Evolutionary conservation across 2,329 filamentous ascomycete genomes (phyloP), one percentile per base, ranked within the genome.

Genomic region (Lecanosticta acicola): DNA sequence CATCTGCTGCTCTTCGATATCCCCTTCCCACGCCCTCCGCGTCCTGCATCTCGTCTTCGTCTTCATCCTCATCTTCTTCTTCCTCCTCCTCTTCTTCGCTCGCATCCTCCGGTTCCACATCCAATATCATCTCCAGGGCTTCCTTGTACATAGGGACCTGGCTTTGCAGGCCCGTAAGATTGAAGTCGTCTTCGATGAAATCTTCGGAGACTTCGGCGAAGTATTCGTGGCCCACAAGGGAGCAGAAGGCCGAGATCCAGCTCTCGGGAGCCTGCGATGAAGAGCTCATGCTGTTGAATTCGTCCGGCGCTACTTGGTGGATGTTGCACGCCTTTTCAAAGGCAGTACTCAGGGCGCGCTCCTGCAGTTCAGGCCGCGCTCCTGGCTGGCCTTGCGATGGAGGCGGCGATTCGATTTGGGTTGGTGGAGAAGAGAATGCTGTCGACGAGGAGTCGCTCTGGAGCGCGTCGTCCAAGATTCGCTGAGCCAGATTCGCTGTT

Each of bases 121-220:
- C 93, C 54, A 98, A 77, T 57, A 98, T 97, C 91, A 98, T 96
- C 80, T 98, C 93, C 54, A 98, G 73, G 10, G 93, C 93, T 71
- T 98, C 93, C 71, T 97, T 98, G 70, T 98, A 98, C 87, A 96
- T 95, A 54, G 88, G 85, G 42, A 98, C 93, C 71, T 97, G 91
- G 49, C 84, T 86, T 69, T 95, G 89, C 61, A 98, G 76, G 40
- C 93, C 93, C 1, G 93, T 98, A 55, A 98, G 76, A 70, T 98
- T 98, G 77, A 98, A 98, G 69, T 98, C 93, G 81, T 98, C 93
- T 69, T 98, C 93, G 65, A 98, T 97, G 62, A 98, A 98, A 64
- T 98, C 93, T 71, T 98, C 93, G 37, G 88, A 93, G 41, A 98
- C 91, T 73, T 98, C 93, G 53, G 93, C 93, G 69, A 98, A 98